Evolutionary conservation across 345 rosid species (phyloP), one percentile per base, ranked within the genome.

Genomic region (Adansonia digitata): DNA sequence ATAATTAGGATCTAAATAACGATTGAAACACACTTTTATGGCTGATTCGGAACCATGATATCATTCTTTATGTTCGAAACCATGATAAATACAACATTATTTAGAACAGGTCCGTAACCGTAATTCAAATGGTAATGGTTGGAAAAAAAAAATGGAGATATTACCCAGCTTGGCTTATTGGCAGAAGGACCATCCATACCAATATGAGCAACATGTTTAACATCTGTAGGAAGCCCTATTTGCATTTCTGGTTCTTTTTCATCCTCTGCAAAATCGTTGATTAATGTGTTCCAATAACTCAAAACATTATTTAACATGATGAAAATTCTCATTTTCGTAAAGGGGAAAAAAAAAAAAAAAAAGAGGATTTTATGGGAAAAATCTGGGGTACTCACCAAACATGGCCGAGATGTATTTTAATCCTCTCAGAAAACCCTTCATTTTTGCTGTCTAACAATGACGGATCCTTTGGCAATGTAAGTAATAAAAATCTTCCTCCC

Each of bases 151-250:
- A 72, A 26, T 1, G 6, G 49, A 14, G 4, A 42, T 11, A 43
- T 10, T 88, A 90, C 94, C 91, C 91, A 88, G 77, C 86, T 88
- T 0, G 92, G 94, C 2, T 62, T 61, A 74, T 76, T 74, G 31
- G 82, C 75, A 10, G 91, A 71, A 7, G 89, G 87, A 63, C 86
- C 91, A 48, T 91, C 97, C 88, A 87, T 84, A 68, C 98, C 98
- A 45, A 94, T 92, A 70, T 94, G 98, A 37, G 98, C 92, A 5
- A 94, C 91, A 78, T 94, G 98, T 77, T 91, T 94, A 71, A 94
- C 97, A 63, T 94, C 97, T 2, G 98, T 94, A 69, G 98, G 98
- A 72, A 24, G 62, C 49, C 98, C 98, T 39, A 94, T 94, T 72
- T 84, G 77, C 88, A 94, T 89, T 53, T 94, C 94, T 39, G 84